Evolutionary conservation across 768 basidiomycete genomes (phyloP), one percentile per base, ranked within the genome.

Genomic region (Lactarius sp.): DNA sequence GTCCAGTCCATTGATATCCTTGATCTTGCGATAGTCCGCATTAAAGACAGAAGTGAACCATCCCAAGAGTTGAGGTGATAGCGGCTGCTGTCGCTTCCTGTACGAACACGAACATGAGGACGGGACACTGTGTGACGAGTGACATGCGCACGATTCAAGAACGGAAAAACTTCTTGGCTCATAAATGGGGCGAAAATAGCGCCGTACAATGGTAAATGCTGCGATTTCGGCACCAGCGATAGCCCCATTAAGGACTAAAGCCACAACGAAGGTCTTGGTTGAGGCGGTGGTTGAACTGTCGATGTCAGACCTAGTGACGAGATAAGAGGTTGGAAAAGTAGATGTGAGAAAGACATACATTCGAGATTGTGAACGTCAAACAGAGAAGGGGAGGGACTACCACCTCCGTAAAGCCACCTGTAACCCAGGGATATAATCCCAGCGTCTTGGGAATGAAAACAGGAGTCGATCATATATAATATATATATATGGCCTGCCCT

Each of bases 151-250:
- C 77, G 72, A 70, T 60, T 77, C 76, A 6, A 81, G 81, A 47
- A 80, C 76, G 74, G 88, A 90, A 7, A 74, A 69, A 31, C 92
- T 89, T 60, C 94, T 79, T 0, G 94, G 95, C 70, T 94, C 90
- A 73, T 94, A 98, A 52, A 98, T 88, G 14, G 86, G 80, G 66
- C 87, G 90, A 81, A 98, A 97, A 71, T 85, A 86, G 12, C 88
- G 85, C 47, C 94, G 80, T 34, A 97, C 73, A 66, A 96, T 62
- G n/a, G 94, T 88, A 77, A 97, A 98, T 16, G 82, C 80, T 5
- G 71, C 78, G 56, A 98, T 73, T 75, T 95, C 89, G 6, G 75
- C 80, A 9, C 76, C 86, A 66, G 91, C 90, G 27, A 92, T 84
- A 42, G 81, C 80, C 0, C 78, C 79, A 72, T 98, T 98, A 79